Percentiles rank a stretch among this genome's conserved stretches.
These are phyloP conservation scores for Apiotrichum gracile DNA, from an alignment of 1,284 basidiomycete genomes.

Conservation along the genomic window DNA sequence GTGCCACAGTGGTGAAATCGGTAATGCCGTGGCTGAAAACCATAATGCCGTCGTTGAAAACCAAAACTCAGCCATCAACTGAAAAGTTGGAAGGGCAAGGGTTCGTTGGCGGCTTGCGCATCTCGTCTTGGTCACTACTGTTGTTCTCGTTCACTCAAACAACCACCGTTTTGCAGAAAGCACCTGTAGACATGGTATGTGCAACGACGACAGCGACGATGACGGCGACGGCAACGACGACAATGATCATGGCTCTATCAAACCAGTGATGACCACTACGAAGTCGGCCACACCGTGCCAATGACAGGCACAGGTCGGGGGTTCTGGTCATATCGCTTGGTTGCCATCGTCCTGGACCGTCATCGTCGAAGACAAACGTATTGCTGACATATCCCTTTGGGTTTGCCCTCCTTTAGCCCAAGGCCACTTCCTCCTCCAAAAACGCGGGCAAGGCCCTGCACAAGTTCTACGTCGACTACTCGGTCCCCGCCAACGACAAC, in stretches of 20 bases:
- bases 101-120: background rate
- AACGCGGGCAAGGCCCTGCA: constrained; percentile 62
- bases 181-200: constrained; percentile 23
- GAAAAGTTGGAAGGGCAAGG: too few relatives aligned
- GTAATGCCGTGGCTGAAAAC: too few relatives aligned
- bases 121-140: background rate
- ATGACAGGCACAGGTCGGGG: too few relatives aligned
- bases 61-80: too few relatives aligned
- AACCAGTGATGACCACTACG: too few relatives aligned
- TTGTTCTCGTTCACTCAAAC: background rate
- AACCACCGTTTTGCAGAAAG: constrained; percentile 19
- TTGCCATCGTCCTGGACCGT: background rate
- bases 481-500: constrained; percentile 80
- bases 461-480: constrained; percentile 93
- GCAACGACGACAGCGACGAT: background rate
- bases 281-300: background rate
- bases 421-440: constrained; percentile 40
- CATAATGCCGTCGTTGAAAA: too few relatives aligned
- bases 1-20: too few relatives aligned
- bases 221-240: background rate
- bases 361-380: too few relatives aligned
- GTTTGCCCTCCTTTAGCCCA: constrained; percentile 28
- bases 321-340: background rate
- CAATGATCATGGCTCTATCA: background rate
- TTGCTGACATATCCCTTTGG: too few relatives aligned